Evolutionary conservation across 108 stramenopile species (phyloP), one percentile per base, ranked within the genome.

Genomic region (Schizochytrium sp.): DNA sequence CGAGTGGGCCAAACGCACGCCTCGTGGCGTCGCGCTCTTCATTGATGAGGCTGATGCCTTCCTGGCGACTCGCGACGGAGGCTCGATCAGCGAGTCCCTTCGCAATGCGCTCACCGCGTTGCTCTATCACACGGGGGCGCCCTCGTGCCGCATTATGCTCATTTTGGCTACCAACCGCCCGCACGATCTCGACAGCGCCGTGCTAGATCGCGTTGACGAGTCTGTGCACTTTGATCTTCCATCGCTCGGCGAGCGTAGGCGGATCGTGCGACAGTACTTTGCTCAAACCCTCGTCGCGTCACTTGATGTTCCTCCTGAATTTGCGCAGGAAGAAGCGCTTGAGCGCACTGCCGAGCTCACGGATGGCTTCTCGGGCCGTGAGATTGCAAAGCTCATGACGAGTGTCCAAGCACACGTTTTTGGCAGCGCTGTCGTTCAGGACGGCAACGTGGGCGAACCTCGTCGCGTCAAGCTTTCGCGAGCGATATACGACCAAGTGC

Each of bases 41-140:
- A 97, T 99, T 44, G 99, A 99, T 92, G 99, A 99, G 91, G 99
- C 99, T 4, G 99, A 99, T 93, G 98, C 98, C 23, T 99, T 99
- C 90, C 93, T 99, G 72, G 95, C 97, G 89, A 95, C 93, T 60
- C 95, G 99, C 5, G 96, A 96, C 89, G 95, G 96, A 2, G 93
- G 94, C 51, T 91, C 89, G 47, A 99, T 99, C 87, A 97, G 96
- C 21, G 98, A 99, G 91, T 98, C 98, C 93, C 96, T 98, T 87
- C 94, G 98, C 25, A 99, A 99, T 92, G 98, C 99, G 25, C 93
- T 99, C 88, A 99, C 99, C 89, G 99, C 98, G 58, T 97, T 99
- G 91, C 93, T 99, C 89, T 99, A 96, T 91, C 96, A 98, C 58
- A 94, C 94, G 23, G 94, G 94, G 16, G 92, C 93, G 58, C 94